These are phyloP conservation scores for Physcomitrellopsis africana DNA, from an alignment of 225 moss, liverwort and hornwort genomes.

Conservation along the genomic window DNA sequence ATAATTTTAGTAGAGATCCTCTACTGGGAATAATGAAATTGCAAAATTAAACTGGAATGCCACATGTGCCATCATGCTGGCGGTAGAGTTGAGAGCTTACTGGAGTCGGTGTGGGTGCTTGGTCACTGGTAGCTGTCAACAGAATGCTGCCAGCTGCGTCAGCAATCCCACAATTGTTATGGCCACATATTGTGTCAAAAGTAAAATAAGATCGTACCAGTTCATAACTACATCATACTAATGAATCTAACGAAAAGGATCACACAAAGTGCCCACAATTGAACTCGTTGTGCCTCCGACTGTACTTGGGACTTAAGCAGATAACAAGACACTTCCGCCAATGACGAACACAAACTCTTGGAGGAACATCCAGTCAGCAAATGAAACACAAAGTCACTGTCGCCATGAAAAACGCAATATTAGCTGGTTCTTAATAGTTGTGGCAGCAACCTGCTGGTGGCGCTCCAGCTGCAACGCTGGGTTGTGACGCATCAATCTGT, in stretches of 20 bases:
- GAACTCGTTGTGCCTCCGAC: not conserved
- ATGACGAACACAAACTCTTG: not conserved
- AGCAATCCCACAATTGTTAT: conserved; percentile 3
- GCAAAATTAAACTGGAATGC: not conserved
- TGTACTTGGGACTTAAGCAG: not conserved
- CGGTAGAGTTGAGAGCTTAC: conserved; percentile 27
- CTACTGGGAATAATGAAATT: not conserved
- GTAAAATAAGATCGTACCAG: not conserved
- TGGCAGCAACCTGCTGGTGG: conserved; percentile 43
- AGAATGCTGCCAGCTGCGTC: conserved; percentile 46
- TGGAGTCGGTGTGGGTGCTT: conserved; percentile 59
- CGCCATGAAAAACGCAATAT: not conserved
- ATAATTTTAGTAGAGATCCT: not conserved
- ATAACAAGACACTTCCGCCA: not conserved
- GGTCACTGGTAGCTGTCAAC: conserved; percentile 41
- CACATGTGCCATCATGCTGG: not conserved
- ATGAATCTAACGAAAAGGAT: no score
- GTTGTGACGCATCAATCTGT: conserved; percentile 34
- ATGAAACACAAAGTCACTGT: conserved; percentile 9
- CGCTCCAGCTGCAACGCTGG: conserved; percentile 27
- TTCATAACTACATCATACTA: no score
- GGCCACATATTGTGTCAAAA: not conserved
- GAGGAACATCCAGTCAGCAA: not conserved
- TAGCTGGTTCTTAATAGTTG: conserved; percentile 1
- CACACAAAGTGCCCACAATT: not conserved